phyloP scores from a whole-genome alignment of 2,329 filamentous ascomycete genomes.

The Aspergillus tamarii region DNA sequence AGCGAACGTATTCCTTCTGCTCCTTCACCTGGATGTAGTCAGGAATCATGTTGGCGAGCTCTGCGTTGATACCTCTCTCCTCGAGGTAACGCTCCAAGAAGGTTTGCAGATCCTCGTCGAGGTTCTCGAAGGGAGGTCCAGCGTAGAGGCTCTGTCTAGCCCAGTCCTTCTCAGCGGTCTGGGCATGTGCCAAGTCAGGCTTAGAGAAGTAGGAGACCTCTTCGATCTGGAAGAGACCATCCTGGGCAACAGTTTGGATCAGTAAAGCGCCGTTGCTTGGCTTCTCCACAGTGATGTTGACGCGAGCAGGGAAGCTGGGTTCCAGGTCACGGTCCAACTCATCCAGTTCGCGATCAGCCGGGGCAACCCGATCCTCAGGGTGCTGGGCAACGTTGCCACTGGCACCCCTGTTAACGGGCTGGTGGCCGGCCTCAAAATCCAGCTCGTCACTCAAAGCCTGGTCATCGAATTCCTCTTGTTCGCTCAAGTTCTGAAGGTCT shows the following conservation, averaged over 20 bases:
- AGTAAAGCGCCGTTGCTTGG: slow-evolving; percentile 80
- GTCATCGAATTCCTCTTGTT: slow-evolving; percentile 60
- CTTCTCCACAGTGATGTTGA: slow-evolving; percentile 90
- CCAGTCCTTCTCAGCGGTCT: slow-evolving; percentile 76
- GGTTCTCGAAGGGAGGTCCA: slow-evolving; percentile 87
- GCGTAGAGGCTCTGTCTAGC: slow-evolving; percentile 78
- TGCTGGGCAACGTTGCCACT: slow-evolving; percentile 53
- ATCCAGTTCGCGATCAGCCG: slow-evolving; percentile 62
- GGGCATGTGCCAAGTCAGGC: slow-evolving; percentile 73
- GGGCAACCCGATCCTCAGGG: slow-evolving; percentile 59
- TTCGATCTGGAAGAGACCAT: slow-evolving; percentile 84
- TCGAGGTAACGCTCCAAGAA: slow-evolving; percentile 92
- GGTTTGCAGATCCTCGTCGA: slow-evolving; percentile 93
- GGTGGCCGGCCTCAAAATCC: slow-evolving; percentile 55
- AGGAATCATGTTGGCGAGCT: slow-evolving; percentile 85
- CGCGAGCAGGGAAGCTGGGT: slow-evolving; percentile 73
- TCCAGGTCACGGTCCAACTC: slow-evolving; percentile 55
- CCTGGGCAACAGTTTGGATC: slow-evolving; percentile 83
- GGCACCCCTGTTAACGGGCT: slow-evolving; percentile 59
- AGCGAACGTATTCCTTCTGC: slow-evolving; percentile 92
- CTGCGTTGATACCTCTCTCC: slow-evolving; percentile 86
- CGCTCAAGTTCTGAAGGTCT: slow-evolving; percentile 72
- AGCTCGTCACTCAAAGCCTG: slow-evolving; percentile 60
- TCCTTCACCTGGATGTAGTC: slow-evolving; percentile 99
- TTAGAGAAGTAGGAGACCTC: slow-evolving; percentile 88